phyloP scores from a whole-genome alignment of 352 stramenopile genomes.

The Phytophthora palmivora region DNA sequence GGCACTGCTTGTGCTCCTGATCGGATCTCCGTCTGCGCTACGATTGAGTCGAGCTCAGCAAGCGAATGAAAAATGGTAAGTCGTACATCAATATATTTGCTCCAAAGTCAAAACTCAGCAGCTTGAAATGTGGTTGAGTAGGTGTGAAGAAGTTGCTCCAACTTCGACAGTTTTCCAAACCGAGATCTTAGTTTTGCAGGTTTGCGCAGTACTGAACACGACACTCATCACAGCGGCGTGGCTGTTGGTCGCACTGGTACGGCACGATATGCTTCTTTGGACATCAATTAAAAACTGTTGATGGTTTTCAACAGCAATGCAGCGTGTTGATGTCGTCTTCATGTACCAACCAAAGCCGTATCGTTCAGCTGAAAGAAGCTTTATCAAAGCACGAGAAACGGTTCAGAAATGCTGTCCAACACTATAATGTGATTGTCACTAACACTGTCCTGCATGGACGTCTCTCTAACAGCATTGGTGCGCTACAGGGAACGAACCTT shows the following conservation, averaged over 20 bases:
- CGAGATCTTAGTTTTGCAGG: slow-evolving; percentile 37
- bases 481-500: slow-evolving; percentile 50
- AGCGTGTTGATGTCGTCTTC: slow-evolving; percentile 29
- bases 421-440: not conserved
- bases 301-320: slow-evolving; percentile 24
- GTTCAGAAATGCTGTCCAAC: slow-evolving; percentile 8
- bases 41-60: slow-evolving; percentile 49
- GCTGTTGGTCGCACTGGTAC: slow-evolving; percentile 64
- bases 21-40: slow-evolving; percentile 53
- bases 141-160: slow-evolving; percentile 36
- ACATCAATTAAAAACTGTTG: not conserved
- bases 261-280: not conserved
- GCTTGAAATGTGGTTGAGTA: slow-evolving; percentile 7
- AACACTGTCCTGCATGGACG: not conserved
- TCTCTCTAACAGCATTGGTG: slow-evolving; percentile 41
- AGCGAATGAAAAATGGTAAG: slow-evolving; percentile 47
- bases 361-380: slow-evolving; percentile 30
- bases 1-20: slow-evolving; percentile 48
- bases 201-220: slow-evolving; percentile 47
- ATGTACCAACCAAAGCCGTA: slow-evolving; percentile 5
- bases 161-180: slow-evolving; percentile 25
- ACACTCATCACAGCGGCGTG: slow-evolving; percentile 54
- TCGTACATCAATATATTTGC: not conserved
- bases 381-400: slow-evolving; percentile 25
- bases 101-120: not conserved